These are phyloP conservation scores for Paramecium octaurelia DNA, from an alignment of 73 alveolate genomes.

Conservation along the genomic window DNA sequence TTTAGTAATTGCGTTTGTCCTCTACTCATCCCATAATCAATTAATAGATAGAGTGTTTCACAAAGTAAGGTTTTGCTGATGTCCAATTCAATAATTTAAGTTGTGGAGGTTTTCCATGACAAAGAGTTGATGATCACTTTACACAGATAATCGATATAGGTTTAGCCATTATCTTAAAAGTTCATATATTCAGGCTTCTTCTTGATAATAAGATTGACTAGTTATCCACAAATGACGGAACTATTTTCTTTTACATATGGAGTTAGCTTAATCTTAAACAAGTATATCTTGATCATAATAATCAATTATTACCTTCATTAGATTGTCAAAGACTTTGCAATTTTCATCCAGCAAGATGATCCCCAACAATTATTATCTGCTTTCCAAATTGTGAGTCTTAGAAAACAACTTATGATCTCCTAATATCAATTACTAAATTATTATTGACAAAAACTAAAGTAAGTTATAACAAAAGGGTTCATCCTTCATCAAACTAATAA, in stretches of 20 bases:
- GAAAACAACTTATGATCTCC: neutral
- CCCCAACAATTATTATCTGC: neutral
- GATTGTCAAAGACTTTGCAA: neutral
- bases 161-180: neutral
- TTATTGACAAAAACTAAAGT: neutral
- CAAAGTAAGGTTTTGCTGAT: neutral
- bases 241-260: constrained; percentile 27
- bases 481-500: neutral
- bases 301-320: neutral
- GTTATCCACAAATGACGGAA: neutral
- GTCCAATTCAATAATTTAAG: neutral
- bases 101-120: neutral
- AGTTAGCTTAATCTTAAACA: neutral
- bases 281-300: neutral
- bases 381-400: neutral
- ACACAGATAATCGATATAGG: neutral
- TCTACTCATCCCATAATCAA: neutral
- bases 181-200: neutral
- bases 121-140: neutral
- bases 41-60: neutral
- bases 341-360: neutral
- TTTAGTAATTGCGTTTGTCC: neutral
- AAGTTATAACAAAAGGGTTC: neutral
- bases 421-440: neutral
- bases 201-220: neutral